Percentiles rank a stretch among this genome's conserved stretches.
phyloP scores from a whole-genome alignment of 78 protist genomes.

The Polysphondylium violaceum region DNA sequence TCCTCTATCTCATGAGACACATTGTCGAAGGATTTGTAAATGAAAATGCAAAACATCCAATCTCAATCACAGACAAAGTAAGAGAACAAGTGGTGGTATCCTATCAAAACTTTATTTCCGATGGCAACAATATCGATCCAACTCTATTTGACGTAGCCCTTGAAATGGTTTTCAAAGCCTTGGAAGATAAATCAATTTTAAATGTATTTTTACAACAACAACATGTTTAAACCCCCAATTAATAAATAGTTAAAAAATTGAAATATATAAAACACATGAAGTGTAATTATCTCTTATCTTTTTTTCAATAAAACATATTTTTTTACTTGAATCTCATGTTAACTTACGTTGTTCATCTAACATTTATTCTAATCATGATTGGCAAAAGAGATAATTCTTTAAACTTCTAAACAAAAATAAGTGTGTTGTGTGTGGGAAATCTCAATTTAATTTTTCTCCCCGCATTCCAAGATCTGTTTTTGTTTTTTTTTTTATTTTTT shows the following conservation, averaged over 20 bases:
- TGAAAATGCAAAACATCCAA: slow-evolving; percentile 49
- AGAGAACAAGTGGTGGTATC: slow-evolving; percentile 21
- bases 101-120: slow-evolving; percentile 45
- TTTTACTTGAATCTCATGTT: too few species aligned
- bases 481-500: too few species aligned
- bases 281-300: too few species aligned
- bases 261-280: too few species aligned
- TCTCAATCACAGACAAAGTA: slow-evolving; percentile 45
- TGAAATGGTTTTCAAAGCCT: slow-evolving; percentile 45
- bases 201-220: slow-evolving; percentile 21
- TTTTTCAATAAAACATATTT: too few species aligned
- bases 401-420: too few species aligned
- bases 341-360: too few species aligned
- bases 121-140: slow-evolving; percentile 39
- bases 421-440: too few species aligned
- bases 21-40: slow-evolving; percentile 63
- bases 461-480: too few species aligned
- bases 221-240: background rate
- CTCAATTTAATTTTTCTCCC: too few species aligned
- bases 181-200: slow-evolving; percentile 61
- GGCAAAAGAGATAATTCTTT: too few species aligned
- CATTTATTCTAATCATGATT: too few species aligned
- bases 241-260: background rate
- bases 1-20: slow-evolving; percentile 42
- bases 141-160: slow-evolving; percentile 39